A percentile compares a stretch with the other conserved stretches of the same genome.
Conservation (phyloP, 768 basidiomycete genomes). For the Suillus clintonianus region DNA sequence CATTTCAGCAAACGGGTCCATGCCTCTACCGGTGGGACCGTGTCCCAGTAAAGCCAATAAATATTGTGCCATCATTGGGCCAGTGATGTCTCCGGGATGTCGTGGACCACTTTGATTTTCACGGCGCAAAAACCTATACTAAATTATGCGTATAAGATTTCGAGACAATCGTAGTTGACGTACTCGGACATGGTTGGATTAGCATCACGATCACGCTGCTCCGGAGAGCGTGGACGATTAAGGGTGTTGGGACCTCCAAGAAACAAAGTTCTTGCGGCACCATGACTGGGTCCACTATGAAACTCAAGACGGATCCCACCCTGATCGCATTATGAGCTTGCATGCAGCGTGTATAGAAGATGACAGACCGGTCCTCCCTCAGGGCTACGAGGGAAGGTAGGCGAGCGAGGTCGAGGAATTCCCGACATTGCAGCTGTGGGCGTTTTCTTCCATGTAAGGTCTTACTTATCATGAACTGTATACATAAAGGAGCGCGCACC, state of each 20-base stretch:
- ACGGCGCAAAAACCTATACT: conserved; percentile 38
- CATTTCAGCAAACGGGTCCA: conserved; percentile 46
- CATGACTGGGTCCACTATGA: conserved; percentile 28
- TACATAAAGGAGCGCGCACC: conserved; percentile 1
- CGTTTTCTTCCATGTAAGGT: neutral
- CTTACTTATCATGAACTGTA: neutral
- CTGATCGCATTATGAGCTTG: conserved; percentile 14
- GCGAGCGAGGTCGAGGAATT: conserved; percentile 15
- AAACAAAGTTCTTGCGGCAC: conserved; percentile 36
- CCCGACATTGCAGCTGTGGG: neutral
- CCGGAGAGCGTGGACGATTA: conserved; percentile 17
- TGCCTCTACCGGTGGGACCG: conserved; percentile 32
- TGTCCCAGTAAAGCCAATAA: conserved; percentile 57
- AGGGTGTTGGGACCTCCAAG: conserved; percentile 36
- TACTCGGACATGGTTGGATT: conserved; percentile 58
- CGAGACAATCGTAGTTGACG: conserved; percentile 17
- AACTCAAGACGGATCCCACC: conserved; percentile 38
- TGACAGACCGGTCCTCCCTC: conserved; percentile 19
- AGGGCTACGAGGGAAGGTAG: conserved; percentile 14
- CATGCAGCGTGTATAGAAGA: neutral
- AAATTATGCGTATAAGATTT: neutral
- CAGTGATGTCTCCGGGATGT: conserved; percentile 47
- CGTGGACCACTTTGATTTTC: conserved; percentile 19
- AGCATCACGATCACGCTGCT: conserved; percentile 27
- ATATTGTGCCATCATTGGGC: conserved; percentile 72